Percentiles rank a stretch among this genome's conserved stretches.
Evolutionary conservation across 352 stramenopile species (phyloP).

Genomic region (Lagenidium giganteum): DNA sequence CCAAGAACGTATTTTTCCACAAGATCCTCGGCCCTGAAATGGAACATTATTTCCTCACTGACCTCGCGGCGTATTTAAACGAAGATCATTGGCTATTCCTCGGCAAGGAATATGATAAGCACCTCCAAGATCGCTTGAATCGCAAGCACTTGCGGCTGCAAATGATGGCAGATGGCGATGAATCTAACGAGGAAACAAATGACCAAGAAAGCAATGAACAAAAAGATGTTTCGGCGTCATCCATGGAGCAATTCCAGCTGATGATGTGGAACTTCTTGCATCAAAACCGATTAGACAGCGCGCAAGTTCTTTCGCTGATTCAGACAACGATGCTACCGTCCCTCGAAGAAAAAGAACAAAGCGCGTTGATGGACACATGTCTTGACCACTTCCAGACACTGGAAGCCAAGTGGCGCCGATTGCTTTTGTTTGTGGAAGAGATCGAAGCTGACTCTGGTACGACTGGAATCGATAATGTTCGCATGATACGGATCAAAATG

Average conservation of each 20-base stretch:
- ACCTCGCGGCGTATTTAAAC: conserved; percentile 48
- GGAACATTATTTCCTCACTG: conserved; percentile 68
- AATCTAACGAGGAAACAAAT: conserved; percentile 5
- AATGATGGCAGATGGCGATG: conserved; percentile 15
- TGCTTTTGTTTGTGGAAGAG: conserved; percentile 34
- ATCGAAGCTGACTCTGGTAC: conserved; percentile 15
- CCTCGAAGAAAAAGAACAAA: conserved; percentile 36
- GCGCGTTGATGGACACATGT: conserved; percentile 30
- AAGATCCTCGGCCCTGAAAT: conserved; percentile 53
- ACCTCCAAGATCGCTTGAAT: conserved; percentile 27
- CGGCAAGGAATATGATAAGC: conserved; percentile 59
- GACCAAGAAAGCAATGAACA: conserved; percentile 1
- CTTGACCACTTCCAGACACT: conserved; percentile 30
- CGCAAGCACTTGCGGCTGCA: conserved; percentile 5
- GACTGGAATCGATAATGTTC: neutral
- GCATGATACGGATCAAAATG: conserved; percentile 31
- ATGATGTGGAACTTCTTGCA: conserved; percentile 59
- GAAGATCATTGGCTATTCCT: conserved; percentile 63
- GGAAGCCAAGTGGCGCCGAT: conserved; percentile 34
- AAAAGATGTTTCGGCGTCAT: conserved; percentile 9
- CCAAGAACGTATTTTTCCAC: conserved; percentile 55
- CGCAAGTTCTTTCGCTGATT: conserved; percentile 37
- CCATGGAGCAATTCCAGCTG: conserved; percentile 49
- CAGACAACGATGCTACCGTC: conserved; percentile 35
- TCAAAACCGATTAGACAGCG: conserved; percentile 37